Percentiles rank a stretch among this genome's conserved stretches.
These are phyloP conservation scores for Glycyrrhiza uralensis DNA, from an alignment of 306 rosid genomes.

Conservation along the genomic window DNA sequence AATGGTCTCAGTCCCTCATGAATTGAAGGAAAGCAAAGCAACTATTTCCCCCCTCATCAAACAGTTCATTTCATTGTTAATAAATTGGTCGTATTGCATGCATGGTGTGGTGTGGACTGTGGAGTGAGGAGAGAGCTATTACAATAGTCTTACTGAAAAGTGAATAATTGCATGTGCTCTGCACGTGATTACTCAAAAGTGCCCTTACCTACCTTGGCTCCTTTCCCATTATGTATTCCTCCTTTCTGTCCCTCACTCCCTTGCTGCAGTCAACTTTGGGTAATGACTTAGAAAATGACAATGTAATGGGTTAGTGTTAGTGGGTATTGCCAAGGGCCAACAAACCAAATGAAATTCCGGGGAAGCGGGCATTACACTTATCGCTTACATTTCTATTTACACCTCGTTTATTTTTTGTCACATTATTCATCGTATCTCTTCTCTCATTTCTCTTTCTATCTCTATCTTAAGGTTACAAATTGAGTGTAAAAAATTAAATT, in stretches of 20 bases:
- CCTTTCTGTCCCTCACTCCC: not conserved
- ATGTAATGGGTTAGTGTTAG: not conserved
- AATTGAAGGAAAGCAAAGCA: not conserved
- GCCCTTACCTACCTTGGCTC: not conserved
- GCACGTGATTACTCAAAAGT: conserved; percentile 23
- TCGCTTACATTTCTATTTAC: no score
- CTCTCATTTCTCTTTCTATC: no score
- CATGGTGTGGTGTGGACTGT: not conserved
- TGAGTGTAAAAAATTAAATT: no score
- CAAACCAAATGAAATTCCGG: no score
- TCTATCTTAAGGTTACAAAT: no score
- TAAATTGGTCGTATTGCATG: not conserved
- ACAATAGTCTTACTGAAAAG: not conserved
- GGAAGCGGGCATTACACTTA: no score
- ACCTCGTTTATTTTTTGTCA: no score
- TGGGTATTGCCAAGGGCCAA: no score
- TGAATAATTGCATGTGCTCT: conserved; percentile 17
- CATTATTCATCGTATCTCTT: no score
- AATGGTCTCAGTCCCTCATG: not conserved
- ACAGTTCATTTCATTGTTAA: not conserved
- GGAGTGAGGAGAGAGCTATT: not conserved
- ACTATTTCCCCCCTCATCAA: no score
- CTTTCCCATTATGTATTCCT: not conserved
- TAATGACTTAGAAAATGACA: not conserved
- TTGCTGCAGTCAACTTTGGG: not conserved